These are phyloP conservation scores for Xylariomycetidae sp. DNA, from an alignment of 2,329 filamentous ascomycete species.

Conservation along the genomic window DNA sequence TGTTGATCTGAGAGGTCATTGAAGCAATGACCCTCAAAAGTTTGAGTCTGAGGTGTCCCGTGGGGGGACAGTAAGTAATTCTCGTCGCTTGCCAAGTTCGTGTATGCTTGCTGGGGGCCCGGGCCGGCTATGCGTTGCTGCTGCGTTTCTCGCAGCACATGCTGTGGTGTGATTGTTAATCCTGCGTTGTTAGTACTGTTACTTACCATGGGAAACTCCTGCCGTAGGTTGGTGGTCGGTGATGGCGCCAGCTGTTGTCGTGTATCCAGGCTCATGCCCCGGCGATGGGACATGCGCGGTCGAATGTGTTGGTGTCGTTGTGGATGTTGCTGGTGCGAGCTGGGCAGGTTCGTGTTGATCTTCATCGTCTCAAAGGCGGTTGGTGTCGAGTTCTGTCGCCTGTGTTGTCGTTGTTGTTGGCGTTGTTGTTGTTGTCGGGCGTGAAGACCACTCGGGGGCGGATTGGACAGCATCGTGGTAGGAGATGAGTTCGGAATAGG, in stretches of 20 bases:
- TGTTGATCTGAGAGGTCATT: constrained; percentile 25
- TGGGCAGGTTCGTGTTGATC: constrained; percentile 60
- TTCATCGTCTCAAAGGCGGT: constrained; percentile 71
- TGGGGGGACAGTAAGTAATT: constrained; percentile 55
- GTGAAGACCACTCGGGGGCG: constrained; percentile 62
- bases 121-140: constrained; percentile 80
- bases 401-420: constrained; percentile 74
- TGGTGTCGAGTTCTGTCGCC: constrained; percentile 84
- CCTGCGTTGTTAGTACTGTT: constrained; percentile 50
- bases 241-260: constrained; percentile 48
- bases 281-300: constrained; percentile 57
- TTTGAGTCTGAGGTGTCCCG: constrained; percentile 49
- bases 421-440: constrained; percentile 72
- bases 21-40: constrained; percentile 45
- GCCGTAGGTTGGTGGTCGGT: constrained; percentile 29
- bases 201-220: constrained; percentile 51
- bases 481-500: constrained; percentile 63
- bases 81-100: constrained; percentile 39
- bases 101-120: constrained; percentile 48
- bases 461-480: constrained; percentile 77
- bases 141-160: constrained; percentile 85
- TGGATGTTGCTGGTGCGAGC: constrained; percentile 40
- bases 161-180: constrained; percentile 61
- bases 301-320: constrained; percentile 25
- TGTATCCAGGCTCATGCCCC: constrained; percentile 81